phyloP scores from a whole-genome alignment of 257 asterid genomes.

The Striga asiatica region DNA sequence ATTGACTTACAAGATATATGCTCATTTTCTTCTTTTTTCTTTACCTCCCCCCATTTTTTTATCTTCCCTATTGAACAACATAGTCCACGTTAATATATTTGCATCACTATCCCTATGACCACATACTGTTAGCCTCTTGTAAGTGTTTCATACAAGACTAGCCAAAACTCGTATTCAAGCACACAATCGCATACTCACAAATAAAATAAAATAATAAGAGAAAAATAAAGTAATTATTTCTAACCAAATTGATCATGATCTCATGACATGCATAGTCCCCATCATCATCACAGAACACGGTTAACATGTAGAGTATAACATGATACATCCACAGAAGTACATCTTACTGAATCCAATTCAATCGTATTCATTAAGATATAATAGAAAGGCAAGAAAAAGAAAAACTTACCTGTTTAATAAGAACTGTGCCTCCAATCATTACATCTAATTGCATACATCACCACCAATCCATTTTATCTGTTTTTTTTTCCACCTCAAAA shows the following conservation, averaged over 20 bases:
- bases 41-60: too few relatives aligned
- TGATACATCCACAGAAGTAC: too few relatives aligned
- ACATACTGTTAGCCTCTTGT: constrained; percentile 6
- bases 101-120: too few relatives aligned
- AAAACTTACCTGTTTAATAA: constrained; percentile 13
- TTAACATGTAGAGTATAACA: not conserved
- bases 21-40: too few relatives aligned
- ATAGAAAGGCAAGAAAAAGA: too few relatives aligned
- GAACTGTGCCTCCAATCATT: constrained; percentile 27
- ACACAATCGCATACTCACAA: not conserved
- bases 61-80: not conserved
- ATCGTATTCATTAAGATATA: not conserved
- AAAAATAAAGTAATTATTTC: too few relatives aligned
- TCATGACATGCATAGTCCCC: constrained; percentile 16
- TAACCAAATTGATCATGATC: not conserved
- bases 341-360: too few relatives aligned
- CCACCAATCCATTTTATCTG: constrained; percentile 17
- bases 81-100: constrained; percentile 13
- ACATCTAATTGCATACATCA: constrained; percentile 28
- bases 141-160: not conserved
- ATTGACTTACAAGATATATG: constrained; percentile 26
- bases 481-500: constrained; percentile 17
- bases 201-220: too few relatives aligned
- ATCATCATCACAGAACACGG: not conserved
- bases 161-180: not conserved